Percentiles rank a stretch among this genome's conserved stretches.
Conservation (phyloP, 2,329 filamentous ascomycete species). For the Colletotrichum eleusines region DNA sequence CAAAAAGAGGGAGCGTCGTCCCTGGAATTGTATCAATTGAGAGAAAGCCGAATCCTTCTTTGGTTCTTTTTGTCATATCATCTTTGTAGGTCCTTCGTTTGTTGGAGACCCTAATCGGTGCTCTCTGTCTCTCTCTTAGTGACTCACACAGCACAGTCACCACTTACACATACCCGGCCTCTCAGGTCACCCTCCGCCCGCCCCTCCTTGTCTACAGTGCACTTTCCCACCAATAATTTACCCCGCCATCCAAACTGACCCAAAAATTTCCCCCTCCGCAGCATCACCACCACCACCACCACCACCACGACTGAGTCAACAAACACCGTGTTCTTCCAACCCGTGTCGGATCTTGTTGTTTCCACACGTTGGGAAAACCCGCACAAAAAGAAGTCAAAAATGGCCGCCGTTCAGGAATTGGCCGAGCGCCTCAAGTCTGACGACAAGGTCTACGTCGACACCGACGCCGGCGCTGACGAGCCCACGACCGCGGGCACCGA, state of each 20-base stretch:
- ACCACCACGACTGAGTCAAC: slow-evolving; percentile 23
- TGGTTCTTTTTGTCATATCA: not conserved
- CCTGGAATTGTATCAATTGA: not conserved
- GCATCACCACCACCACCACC: slow-evolving; percentile 5
- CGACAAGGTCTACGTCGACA: slow-evolving; percentile 79
- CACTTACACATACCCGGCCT: slow-evolving; percentile 8
- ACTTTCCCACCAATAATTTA: slow-evolving; percentile 38
- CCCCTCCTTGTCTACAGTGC: not conserved
- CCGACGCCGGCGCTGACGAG: slow-evolving; percentile 81
- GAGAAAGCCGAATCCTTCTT: not conserved
- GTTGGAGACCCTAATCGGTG: not conserved
- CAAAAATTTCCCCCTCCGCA: slow-evolving; percentile 37
- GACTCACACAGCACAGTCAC: slow-evolving; percentile 34
- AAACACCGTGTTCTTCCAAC: slow-evolving; percentile 21
- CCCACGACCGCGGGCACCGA: slow-evolving; percentile 75
- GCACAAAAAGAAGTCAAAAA: not conserved
- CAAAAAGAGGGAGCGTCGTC: not conserved
- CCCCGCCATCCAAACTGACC: slow-evolving; percentile 41
- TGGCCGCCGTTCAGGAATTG: slow-evolving; percentile 62
- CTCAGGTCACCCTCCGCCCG: slow-evolving; percentile 19
- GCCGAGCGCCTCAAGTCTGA: slow-evolving; percentile 62
- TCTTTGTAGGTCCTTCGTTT: not conserved
- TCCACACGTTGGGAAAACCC: not conserved
- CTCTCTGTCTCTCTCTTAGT: slow-evolving; percentile 9
- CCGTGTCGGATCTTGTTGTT: slow-evolving; percentile 10